Percentiles rank a stretch among this genome's conserved stretches.
Evolutionary conservation across 345 rosid genomes (phyloP).

Genomic region (Mercurialis annua): DNA sequence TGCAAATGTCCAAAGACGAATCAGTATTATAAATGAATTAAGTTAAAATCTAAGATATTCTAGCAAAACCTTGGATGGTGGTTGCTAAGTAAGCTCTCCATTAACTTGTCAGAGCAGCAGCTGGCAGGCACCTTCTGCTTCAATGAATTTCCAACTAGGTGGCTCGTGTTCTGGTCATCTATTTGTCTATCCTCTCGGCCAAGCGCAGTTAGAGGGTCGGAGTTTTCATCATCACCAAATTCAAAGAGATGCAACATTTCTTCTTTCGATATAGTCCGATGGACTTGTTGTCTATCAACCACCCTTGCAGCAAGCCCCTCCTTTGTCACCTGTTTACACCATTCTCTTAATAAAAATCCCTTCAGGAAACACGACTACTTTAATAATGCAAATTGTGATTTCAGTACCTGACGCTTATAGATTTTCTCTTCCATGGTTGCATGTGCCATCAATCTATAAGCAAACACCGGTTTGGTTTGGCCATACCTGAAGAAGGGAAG

Average conservation of each 20-base stretch:
- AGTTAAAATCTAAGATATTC: neutral
- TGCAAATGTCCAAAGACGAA: constrained; percentile 1
- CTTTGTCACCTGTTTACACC: constrained; percentile 75
- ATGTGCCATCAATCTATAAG: constrained; percentile 92
- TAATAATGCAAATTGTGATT: constrained; percentile 11
- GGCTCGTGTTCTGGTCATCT: constrained; percentile 25
- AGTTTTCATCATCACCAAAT: constrained; percentile 84
- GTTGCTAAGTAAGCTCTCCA: constrained; percentile 74
- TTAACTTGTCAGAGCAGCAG: constrained; percentile 81
- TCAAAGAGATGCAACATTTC: constrained; percentile 99
- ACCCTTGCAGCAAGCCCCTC: constrained; percentile 99
- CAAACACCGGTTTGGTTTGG: constrained; percentile 95
- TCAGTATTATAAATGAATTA: neutral
- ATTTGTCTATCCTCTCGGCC: constrained; percentile 35
- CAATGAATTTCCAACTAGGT: constrained; percentile 38
- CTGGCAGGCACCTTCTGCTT: constrained; percentile 54
- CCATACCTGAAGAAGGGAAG: constrained; percentile 64
- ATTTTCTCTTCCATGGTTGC: constrained; percentile 99
- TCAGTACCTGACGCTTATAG: constrained; percentile 91
- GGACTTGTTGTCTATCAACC: constrained; percentile 97
- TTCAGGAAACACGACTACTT: constrained; percentile 13
- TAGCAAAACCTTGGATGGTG: constrained; percentile 64
- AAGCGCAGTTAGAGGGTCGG: constrained; percentile 49
- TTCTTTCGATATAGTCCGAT: constrained; percentile 91
- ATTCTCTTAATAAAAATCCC: constrained; percentile 20